These are phyloP conservation scores for Albifimbria verrucaria DNA, from an alignment of 2,329 filamentous ascomycete species.

Conservation along the genomic window DNA sequence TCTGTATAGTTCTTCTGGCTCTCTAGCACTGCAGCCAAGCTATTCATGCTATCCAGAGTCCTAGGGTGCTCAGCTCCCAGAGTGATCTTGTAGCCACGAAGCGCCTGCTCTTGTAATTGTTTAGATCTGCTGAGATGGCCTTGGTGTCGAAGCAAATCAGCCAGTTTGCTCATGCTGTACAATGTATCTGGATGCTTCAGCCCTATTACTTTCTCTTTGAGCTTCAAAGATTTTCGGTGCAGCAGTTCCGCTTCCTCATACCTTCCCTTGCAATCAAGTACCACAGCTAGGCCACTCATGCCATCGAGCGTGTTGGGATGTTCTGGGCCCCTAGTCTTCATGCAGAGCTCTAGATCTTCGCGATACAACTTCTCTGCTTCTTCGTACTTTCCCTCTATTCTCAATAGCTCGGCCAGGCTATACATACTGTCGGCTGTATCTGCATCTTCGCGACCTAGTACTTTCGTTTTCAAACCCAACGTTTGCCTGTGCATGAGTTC, in stretches of 20 bases:
- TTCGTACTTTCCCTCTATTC: not conserved
- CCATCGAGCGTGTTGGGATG: conserved; percentile 2
- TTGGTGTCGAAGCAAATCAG: not conserved
- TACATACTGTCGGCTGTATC: not conserved
- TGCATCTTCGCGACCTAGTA: conserved; percentile 3
- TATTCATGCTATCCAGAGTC: conserved; percentile 3
- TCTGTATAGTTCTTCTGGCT: conserved; percentile 2
- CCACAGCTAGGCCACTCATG: not conserved
- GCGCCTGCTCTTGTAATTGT: not conserved
- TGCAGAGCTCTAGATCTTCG: not conserved
- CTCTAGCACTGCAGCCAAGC: not conserved
- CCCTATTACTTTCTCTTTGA: not conserved
- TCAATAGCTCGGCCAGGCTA: not conserved
- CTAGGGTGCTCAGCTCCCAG: not conserved
- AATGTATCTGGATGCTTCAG: conserved; percentile 1
- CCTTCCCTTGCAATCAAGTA: not conserved
- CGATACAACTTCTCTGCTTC: not conserved
- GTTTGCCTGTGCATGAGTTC: not conserved
- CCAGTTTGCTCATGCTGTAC: conserved; percentile 2
- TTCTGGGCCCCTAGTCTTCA: not conserved
- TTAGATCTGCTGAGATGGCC: conserved; percentile 1
- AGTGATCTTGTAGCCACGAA: not conserved
- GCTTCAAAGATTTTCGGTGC: not conserved
- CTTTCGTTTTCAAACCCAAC: not conserved
- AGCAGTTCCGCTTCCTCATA: conserved; percentile 1